These are phyloP conservation scores for Rhododendron griersonianum DNA, from an alignment of 148 eudicot genomes.

Conservation along the genomic window DNA sequence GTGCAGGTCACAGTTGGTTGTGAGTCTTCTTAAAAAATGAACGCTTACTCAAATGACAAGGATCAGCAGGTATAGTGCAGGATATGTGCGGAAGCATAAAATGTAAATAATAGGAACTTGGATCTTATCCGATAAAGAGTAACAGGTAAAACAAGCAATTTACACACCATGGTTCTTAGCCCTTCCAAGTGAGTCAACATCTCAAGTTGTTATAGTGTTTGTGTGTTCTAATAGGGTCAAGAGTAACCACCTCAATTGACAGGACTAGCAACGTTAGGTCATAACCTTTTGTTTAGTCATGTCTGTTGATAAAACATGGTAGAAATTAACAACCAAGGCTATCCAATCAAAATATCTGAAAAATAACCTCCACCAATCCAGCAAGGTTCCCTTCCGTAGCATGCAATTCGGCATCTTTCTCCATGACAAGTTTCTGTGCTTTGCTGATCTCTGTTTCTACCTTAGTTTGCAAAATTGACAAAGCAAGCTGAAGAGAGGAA, in stretches of 20 bases:
- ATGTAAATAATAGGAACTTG: background rate
- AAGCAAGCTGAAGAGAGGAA: slow-evolving; percentile 45
- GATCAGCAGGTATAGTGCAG: background rate
- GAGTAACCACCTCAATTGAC: background rate
- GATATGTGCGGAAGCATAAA: background rate
- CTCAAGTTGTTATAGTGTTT: background rate
- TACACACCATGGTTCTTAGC: background rate
- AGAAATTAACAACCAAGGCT: background rate
- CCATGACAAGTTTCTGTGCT: slow-evolving; percentile 64
- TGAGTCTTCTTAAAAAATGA: background rate
- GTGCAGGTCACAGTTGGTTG: background rate
- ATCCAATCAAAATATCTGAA: slow-evolving; percentile 1
- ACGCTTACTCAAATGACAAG: background rate
- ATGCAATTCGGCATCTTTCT: slow-evolving; percentile 70
- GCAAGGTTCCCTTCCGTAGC: slow-evolving; percentile 75
- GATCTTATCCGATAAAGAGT: background rate
- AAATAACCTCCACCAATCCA: slow-evolving; percentile 72
- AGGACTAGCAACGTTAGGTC: background rate
- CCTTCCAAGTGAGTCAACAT: background rate
- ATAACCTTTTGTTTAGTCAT: background rate
- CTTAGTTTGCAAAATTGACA: slow-evolving; percentile 64
- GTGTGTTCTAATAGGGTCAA: background rate
- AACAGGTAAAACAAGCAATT: background rate
- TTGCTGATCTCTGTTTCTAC: slow-evolving; percentile 75
- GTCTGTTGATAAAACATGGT: background rate